phyloP scores from a whole-genome alignment of 2,329 filamentous ascomycete genomes.

The Colletotrichum orchidophilum region DNA sequence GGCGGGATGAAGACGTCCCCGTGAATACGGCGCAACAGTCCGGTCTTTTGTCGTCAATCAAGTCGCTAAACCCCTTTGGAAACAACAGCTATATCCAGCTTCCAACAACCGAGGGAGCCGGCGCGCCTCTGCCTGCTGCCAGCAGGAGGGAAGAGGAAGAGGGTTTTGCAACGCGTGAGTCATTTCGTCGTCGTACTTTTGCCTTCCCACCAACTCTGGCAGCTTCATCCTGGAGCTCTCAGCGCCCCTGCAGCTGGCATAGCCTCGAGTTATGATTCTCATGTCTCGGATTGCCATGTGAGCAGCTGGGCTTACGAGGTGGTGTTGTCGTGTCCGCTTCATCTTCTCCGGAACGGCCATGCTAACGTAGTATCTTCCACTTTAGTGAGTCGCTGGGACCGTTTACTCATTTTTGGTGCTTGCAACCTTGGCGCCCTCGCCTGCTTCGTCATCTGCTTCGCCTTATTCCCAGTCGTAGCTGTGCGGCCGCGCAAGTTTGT shows the following conservation, averaged over 20 bases:
- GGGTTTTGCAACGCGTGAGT: constrained; percentile 94
- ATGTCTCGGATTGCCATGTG: constrained; percentile 47
- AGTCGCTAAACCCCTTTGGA: constrained; percentile 88
- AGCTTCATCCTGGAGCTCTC: constrained; percentile 42
- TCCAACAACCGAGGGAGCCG: constrained; percentile 83
- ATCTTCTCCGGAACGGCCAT: constrained; percentile 37
- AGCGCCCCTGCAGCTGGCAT: constrained; percentile 56
- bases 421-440: constrained; percentile 90
- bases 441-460: constrained; percentile 94
- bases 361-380: constrained; percentile 41
- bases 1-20: constrained; percentile 80
- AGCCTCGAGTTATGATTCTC: constrained; percentile 52
- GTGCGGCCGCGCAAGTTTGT: constrained; percentile 92
- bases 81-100: constrained; percentile 89
- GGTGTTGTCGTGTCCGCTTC: constrained; percentile 36
- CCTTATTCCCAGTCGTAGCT: constrained; percentile 84
- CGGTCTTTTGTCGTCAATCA: constrained; percentile 82
- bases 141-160: constrained; percentile 92
- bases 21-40: constrained; percentile 77
- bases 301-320: constrained; percentile 35
- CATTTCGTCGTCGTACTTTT: constrained; percentile 36
- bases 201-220: constrained; percentile 37
- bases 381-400: constrained; percentile 96
- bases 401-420: constrained; percentile 88
- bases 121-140: constrained; percentile 86